phyloP scores from a whole-genome alignment of 2,329 filamentous ascomycete genomes.

The Diaporthe longicolla region DNA sequence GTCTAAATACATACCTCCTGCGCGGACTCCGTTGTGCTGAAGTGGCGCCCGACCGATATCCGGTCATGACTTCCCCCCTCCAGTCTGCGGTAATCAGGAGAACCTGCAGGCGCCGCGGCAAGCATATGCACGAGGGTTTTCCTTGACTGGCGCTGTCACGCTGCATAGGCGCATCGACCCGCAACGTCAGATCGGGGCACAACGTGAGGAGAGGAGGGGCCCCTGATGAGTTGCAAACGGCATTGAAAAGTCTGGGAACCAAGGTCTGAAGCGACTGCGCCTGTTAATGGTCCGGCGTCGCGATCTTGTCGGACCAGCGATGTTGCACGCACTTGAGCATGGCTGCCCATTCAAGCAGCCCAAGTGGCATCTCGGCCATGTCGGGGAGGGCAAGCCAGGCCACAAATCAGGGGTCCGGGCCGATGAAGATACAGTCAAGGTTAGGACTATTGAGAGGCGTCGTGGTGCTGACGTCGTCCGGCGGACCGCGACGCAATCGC shows the following conservation, averaged over 20 bases:
- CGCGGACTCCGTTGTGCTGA: background rate
- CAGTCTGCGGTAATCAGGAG: constrained; percentile 25
- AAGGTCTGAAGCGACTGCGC: constrained; percentile 20
- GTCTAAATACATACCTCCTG: background rate
- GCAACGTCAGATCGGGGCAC: constrained; percentile 6
- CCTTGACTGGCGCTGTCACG: constrained; percentile 22
- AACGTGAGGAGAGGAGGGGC: background rate
- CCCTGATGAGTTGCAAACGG: background rate
- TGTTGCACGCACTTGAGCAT: background rate
- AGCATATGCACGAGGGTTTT: background rate
- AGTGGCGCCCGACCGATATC: background rate
- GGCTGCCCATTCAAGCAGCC: background rate
- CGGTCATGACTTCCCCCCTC: constrained; percentile 10
- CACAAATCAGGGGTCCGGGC: background rate
- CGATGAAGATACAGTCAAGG: constrained; percentile 9
- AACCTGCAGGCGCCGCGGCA: constrained; percentile 9
- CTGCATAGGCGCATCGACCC: constrained; percentile 9
- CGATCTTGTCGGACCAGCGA: background rate
- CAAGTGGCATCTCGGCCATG: background rate
- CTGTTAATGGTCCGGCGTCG: constrained; percentile 10
- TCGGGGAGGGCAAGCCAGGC: background rate
- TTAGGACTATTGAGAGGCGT: constrained; percentile 1
- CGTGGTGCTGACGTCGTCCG: constrained; percentile 27
- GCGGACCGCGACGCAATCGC: background rate
- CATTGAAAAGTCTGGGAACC: background rate